Conservation (phyloP, 2,329 filamentous ascomycete species). For the Aspergillus bombycis region DNA sequence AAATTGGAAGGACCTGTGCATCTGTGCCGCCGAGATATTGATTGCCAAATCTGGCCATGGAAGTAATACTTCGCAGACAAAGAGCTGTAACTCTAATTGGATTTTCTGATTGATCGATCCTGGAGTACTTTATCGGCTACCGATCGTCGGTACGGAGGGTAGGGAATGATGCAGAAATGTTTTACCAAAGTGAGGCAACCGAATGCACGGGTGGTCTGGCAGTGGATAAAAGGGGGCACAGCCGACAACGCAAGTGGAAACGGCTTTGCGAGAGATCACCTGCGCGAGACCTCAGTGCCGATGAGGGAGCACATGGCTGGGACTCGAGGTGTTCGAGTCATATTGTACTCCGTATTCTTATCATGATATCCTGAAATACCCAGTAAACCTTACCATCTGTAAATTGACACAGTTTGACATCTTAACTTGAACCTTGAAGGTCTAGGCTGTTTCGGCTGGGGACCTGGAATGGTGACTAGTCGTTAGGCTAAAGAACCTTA, state of each 20-base stretch:
- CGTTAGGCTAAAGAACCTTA: neutral
- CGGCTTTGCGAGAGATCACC: neutral
- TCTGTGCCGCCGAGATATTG: neutral
- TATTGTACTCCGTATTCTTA: no score
- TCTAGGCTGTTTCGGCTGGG: slow-evolving; percentile 5
- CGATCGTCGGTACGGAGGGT: neutral
- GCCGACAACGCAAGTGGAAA: neutral
- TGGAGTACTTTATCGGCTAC: neutral
- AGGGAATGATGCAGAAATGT: neutral
- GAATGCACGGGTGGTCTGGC: neutral
- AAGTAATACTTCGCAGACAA: neutral
- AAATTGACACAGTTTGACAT: neutral
- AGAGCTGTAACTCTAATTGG: neutral
- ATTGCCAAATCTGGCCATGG: neutral
- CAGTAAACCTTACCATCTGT: neutral
- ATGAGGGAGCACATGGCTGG: neutral
- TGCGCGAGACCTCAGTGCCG: neutral
- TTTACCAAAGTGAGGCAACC: neutral
- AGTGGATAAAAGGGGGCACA: neutral
- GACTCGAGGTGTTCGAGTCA: neutral
- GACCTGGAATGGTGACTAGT: neutral
- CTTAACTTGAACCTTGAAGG: neutral
- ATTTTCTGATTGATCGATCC: neutral
- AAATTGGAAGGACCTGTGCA: neutral
- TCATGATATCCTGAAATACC: neutral